Conservation (phyloP, 306 rosid genomes). For the Castanea crenata region DNA sequence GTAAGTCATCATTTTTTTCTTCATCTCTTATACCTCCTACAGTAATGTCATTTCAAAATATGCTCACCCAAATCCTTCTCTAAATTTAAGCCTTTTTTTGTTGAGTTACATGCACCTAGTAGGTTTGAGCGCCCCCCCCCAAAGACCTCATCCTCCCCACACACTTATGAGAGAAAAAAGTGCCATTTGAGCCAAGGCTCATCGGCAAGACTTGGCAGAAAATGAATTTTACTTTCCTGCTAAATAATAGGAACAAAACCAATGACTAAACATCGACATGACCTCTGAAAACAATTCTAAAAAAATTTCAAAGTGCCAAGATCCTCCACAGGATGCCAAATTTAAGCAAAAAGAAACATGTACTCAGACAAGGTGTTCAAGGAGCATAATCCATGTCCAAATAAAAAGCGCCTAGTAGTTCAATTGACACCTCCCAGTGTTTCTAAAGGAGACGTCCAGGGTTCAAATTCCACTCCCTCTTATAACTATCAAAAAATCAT, state of each 20-base stretch:
- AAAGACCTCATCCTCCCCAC: too few species aligned
- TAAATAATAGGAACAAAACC: background rate
- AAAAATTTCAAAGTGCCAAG: background rate
- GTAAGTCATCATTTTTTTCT: background rate
- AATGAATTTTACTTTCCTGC: background rate
- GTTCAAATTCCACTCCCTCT: too few species aligned
- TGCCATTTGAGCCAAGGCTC: too few species aligned
- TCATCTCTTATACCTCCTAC: background rate
- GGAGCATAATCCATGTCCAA: background rate
- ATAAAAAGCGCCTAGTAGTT: background rate
- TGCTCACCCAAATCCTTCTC: background rate
- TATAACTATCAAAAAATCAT: too few species aligned
- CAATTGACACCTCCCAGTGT: too few species aligned
- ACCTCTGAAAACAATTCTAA: background rate
- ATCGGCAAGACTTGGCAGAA: background rate
- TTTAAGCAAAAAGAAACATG: background rate
- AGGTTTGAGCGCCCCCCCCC: too few species aligned
- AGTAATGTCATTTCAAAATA: background rate
- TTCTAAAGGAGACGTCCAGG: too few species aligned
- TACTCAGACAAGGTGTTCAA: background rate
- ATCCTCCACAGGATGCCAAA: background rate
- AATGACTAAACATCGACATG: background rate
- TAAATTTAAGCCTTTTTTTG: too few species aligned
- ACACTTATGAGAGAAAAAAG: too few species aligned
- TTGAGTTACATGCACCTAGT: too few species aligned